Evolutionary conservation across 257 asterid species (phyloP).

Genomic region (Buddleja alternifolia): DNA sequence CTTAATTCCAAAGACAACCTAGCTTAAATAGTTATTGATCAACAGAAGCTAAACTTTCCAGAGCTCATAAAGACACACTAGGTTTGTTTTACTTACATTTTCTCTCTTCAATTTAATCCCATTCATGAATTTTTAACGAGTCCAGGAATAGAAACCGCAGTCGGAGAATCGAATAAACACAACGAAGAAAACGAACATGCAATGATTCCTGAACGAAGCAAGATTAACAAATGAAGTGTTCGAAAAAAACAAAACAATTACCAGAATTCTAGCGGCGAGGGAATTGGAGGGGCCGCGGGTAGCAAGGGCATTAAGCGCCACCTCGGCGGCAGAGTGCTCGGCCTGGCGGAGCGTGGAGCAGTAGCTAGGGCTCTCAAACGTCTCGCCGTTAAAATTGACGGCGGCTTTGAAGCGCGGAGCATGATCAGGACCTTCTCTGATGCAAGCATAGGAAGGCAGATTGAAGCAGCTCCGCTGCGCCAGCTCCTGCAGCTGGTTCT

Average conservation of each 20-base stretch:
- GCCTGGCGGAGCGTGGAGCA: slow-evolving; percentile 63
- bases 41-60: no score
- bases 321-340: slow-evolving; percentile 65
- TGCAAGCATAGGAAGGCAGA: slow-evolving; percentile 50
- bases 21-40: background rate
- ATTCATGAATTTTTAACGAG: background rate
- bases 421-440: slow-evolving; percentile 63
- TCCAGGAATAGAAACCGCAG: background rate
- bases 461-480: slow-evolving; percentile 65
- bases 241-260: slow-evolving; percentile 9
- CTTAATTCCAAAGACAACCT: background rate
- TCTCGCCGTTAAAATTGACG: slow-evolving; percentile 56
- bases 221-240: background rate
- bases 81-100: background rate
- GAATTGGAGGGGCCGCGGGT: slow-evolving; percentile 53
- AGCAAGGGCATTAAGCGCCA: slow-evolving; percentile 48
- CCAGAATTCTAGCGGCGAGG: slow-evolving; percentile 54
- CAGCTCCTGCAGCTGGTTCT: slow-evolving; percentile 61
- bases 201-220: background rate
- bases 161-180: background rate
- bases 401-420: slow-evolving; percentile 61
- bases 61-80: background rate
- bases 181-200: background rate
- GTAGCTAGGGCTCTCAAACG: slow-evolving; percentile 52
- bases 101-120: background rate